phyloP scores from a whole-genome alignment of 2,329 filamentous ascomycete species.

The Trichoderma polysporum region DNA sequence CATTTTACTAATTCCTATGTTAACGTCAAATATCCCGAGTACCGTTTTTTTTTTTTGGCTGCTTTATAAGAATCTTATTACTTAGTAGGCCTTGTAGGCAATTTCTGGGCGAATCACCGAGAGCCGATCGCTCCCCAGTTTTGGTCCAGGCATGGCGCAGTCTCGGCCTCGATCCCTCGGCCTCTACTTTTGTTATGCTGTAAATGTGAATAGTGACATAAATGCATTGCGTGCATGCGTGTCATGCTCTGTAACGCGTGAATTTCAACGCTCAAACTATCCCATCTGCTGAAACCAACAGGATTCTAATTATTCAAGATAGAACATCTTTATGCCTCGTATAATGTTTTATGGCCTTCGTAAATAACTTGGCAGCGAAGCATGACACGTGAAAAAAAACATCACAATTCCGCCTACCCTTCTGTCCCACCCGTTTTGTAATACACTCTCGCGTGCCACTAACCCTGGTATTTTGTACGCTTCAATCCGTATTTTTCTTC shows the following conservation, averaged over 20 bases:
- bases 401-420: not conserved
- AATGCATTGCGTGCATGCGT: not conserved
- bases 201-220: not conserved
- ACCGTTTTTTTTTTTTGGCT: not conserved
- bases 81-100: too few species aligned
- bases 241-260: not conserved
- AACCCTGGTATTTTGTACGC: slow-evolving; percentile 7
- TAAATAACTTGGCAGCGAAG: not conserved
- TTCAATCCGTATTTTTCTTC: not conserved
- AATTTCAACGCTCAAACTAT: not conserved
- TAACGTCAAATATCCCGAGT: not conserved
- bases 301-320: not conserved
- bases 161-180: not conserved
- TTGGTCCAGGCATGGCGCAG: slow-evolving; percentile 1
- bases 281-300: not conserved
- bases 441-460: not conserved
- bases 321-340: not conserved
- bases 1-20: not conserved
- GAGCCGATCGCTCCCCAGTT: not conserved
- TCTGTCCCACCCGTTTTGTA: not conserved
- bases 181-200: not conserved
- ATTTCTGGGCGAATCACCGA: not conserved
- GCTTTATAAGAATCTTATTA: not conserved
- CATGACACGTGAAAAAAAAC: not conserved
- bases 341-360: not conserved